Evolutionary conservation across 352 stramenopile species (phyloP), one percentile per base, ranked within the genome.

Genomic region (Blastocystis sp.): DNA sequence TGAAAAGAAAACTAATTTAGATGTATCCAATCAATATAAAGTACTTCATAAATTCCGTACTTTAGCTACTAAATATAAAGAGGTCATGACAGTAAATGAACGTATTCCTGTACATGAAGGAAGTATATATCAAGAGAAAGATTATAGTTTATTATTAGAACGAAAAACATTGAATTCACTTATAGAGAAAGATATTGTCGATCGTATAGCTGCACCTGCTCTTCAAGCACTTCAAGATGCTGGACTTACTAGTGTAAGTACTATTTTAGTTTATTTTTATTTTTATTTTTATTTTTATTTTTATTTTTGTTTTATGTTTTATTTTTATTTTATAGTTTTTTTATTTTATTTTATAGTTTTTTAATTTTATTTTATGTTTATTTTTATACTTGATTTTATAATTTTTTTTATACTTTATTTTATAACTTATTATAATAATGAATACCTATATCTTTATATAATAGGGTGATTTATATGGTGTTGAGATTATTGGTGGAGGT

Each of bases 401-500:
- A n/a, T n/a, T n/a, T n/a, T n/a, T n/a, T n/a, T n/a, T n/a, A n/a
- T n/a, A n/a, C n/a, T n/a, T n/a, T n/a, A n/a, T n/a, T n/a, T n/a
- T n/a, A n/a, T n/a, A n/a, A n/a, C n/a, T n/a, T n/a, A n/a, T n/a
- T n/a, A n/a, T n/a, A n/a, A n/a, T n/a, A n/a, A n/a, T n/a, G n/a
- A n/a, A n/a, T n/a, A n/a, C n/a, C n/a, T n/a, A n/a, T n/a, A n/a
- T n/a, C n/a, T n/a, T n/a, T n/a, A n/a, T 41, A 18, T 18, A 10
- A 13, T 62, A 84, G 30, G 73, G 79, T 9, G 78, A 97, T 62
- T 79, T 96, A 49, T 71, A 93, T 56, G 81, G 75, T 18, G 76
- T 97, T 28, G 90, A 96, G 75, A 71, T 97, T 64, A 83, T 97
- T 69, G 90, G 88, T 52, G 90, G 90, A 25, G 84, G 81, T 23